Conservation (phyloP, 306 rosid species). For the Begonia masoniana region DNA sequence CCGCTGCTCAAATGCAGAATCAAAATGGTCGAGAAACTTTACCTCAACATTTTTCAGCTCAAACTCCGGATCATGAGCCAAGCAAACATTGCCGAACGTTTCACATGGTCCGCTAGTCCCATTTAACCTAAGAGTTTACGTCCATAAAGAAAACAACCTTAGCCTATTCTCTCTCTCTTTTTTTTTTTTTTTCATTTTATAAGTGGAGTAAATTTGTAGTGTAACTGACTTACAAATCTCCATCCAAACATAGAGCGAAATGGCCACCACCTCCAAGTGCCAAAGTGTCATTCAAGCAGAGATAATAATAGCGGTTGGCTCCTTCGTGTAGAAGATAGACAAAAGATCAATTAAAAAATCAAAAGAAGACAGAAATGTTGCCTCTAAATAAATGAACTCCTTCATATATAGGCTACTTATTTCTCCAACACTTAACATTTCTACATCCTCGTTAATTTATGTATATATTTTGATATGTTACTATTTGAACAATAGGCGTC, state of each 20-base stretch:
- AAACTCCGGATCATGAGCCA: conserved; percentile 81
- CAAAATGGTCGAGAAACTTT: conserved; percentile 2
- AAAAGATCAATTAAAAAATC: neutral
- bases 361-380: neutral
- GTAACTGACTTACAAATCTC: conserved; percentile 61
- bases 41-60: conserved; percentile 93
- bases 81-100: conserved; percentile 73
- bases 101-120: conserved; percentile 89
- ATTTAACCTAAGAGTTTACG: conserved; percentile 42
- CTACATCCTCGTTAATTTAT: too few relatives aligned
- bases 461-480: too few relatives aligned
- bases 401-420: too few relatives aligned
- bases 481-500: too few relatives aligned
- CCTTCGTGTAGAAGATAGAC: conserved; percentile 28
- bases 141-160: conserved; percentile 10
- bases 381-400: neutral
- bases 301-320: conserved; percentile 63
- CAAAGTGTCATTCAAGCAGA: conserved; percentile 66
- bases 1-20: neutral
- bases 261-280: conserved; percentile 93
- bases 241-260: conserved; percentile 78
- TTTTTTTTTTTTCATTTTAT: too few relatives aligned
- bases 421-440: too few relatives aligned
- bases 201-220: too few relatives aligned
- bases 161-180: too few relatives aligned